phyloP scores from a whole-genome alignment of 768 basidiomycete genomes.

The Leccinum obscurum region DNA sequence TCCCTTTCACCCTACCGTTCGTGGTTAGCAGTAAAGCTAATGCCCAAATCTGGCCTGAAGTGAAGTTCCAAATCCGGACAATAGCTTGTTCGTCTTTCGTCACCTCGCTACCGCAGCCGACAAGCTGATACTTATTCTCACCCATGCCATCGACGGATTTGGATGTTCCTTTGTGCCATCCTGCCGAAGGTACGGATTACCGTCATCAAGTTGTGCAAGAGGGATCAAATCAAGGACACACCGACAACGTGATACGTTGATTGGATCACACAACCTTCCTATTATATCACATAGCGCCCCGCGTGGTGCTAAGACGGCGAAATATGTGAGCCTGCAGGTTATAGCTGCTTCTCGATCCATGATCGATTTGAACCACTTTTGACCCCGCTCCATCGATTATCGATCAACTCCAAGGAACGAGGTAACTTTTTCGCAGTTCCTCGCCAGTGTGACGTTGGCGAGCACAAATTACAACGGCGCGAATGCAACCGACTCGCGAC shows the following conservation, averaged over 20 bases:
- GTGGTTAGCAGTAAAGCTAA: slow-evolving; percentile 21
- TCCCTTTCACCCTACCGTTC: slow-evolving; percentile 30
- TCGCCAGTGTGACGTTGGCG: background rate
- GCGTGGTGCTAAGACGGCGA: background rate
- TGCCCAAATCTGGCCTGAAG: slow-evolving; percentile 16
- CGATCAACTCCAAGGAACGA: background rate
- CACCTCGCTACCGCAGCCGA: background rate
- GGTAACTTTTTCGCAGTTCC: background rate
- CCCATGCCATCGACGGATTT: slow-evolving; percentile 8
- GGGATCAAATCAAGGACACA: background rate
- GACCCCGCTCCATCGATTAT: background rate
- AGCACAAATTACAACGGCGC: background rate
- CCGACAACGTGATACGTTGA: background rate
- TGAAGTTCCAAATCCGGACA: slow-evolving; percentile 25
- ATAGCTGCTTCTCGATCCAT: background rate
- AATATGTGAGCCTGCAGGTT: background rate
- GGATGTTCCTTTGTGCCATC: slow-evolving; percentile 23
- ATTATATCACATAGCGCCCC: background rate
- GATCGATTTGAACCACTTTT: background rate
- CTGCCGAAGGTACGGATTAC: background rate
- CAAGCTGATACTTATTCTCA: slow-evolving; percentile 2
- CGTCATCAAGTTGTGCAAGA: background rate
- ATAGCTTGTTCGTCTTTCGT: slow-evolving; percentile 24
- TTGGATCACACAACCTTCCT: slow-evolving; percentile 6
- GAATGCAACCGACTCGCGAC: background rate